Evolutionary conservation across 2,329 filamentous ascomycete species (phyloP), one percentile per base, ranked within the genome.

Genomic region (Venturia carpophila): DNA sequence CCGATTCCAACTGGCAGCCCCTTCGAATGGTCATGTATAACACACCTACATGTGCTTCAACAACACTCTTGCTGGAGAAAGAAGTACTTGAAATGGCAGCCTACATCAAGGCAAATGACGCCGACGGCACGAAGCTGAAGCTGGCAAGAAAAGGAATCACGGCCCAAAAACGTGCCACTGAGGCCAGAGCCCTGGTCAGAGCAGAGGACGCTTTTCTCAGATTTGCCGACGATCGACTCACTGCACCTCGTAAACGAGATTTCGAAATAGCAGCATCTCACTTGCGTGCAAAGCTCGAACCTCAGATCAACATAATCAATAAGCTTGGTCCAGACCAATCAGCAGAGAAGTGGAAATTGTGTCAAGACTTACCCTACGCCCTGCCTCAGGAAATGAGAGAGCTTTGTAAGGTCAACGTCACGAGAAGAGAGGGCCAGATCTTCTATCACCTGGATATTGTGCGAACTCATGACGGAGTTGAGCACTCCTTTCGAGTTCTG

Each of bases 61-160:
- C 63, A 3, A 64, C 60, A n/a, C 42, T 61, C 24, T 37, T 61
- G 11, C 19, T 41, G 13, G 60, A 61, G 42, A 45, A 27, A 24
- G 60, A 61, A 27, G 60, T 61, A 19, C n/a, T 42, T 3, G n/a
- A 61, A n/a, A 17, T 42, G 37, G 37, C 60, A 45, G 21, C 17
- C 21, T 61, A 61, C n/a, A 61, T 61, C 34, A 61, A 61, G 42
- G 37, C 37, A 27, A 42, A 61, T 34, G 60, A 61, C 13, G 27
- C 60, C 15, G 24, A 61, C 13, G 60, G 60, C 37, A 61, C 24
- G 19, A 34, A 39, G 15, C 30, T 58, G 17, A 58, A 11, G 17
- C 52, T 58, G 52, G 52, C 52, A 30, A 58, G 19, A 37, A 39
- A 37, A 27, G 17, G 13, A 21, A 58, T 37, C 52, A 11, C 27